Base-by-base conservation (phyloP, 2,329 filamentous ascomycete genomes). In the Alternaria incomplexa region DNA sequence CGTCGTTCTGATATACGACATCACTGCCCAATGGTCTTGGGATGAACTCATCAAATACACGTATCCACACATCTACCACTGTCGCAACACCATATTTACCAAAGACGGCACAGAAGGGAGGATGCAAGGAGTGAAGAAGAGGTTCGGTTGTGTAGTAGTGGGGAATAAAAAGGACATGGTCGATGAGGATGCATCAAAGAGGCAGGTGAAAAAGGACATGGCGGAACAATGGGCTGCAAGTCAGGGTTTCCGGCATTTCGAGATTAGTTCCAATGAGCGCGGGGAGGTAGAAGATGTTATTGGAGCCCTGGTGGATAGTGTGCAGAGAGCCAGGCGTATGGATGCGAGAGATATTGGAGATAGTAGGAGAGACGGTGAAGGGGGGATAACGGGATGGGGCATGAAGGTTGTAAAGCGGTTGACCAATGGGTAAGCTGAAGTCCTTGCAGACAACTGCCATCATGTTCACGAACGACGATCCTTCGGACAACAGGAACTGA, bases 1-100 rank as follows among this genome's bases (percentile, higher is more conserved):
- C 8, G 32, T 79, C 4, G 63, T 78, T 1, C 54, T 79, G 3
- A 47, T 79, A 1, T 79, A 76, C 56, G 74, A 77, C 40, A 61
- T 78, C 7, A 77, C 73, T 6, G 58, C 26, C 26, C 25, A 46
- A 11, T 40, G 46, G 25, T 75, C 66, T n/a, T 77, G 73, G 40
- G 66, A 74, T 1, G 40, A 63, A 5, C 48, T 77, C 10, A 73
- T 63, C 1, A 54, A 60, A 3, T 36, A 67, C 8, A 72, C 65
- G 3, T 77, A 73, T 52, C n/a, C 57, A 13, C 59, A 66, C 45
- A 44, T 68, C 7, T 70, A 68, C 59, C 45, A 40, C 3, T 65
- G 65, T 57, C 66, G 66, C 53, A 57, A 61, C n/a, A 51, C 25
- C 11, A 25, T 61, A 6, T 36, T 51, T 20, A 23, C 25, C 15